Evolutionary conservation across 1,284 basidiomycete genomes (phyloP).

Genomic region (Jaminaea rosea): DNA sequence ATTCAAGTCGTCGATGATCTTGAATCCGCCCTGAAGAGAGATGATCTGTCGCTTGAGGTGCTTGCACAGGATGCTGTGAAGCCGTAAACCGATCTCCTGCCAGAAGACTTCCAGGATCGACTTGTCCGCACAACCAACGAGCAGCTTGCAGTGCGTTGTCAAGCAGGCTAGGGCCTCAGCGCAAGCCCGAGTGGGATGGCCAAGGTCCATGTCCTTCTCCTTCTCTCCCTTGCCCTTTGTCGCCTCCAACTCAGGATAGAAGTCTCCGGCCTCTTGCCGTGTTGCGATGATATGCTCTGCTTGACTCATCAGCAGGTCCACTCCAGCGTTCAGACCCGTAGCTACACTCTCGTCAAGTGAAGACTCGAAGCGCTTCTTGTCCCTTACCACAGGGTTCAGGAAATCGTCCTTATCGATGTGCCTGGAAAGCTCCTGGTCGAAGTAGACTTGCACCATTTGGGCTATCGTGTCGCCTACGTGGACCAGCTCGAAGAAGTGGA

Average conservation of each 20-base stretch:
- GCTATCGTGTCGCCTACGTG: slow-evolving; percentile 96
- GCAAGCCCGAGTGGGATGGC: slow-evolving; percentile 73
- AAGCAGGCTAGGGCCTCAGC: slow-evolving; percentile 74
- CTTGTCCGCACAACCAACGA: slow-evolving; percentile 86
- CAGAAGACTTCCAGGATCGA: slow-evolving; percentile 96
- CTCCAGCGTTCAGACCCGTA: slow-evolving; percentile 81
- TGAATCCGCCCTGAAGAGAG: slow-evolving; percentile 82
- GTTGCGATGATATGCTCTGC: slow-evolving; percentile 85
- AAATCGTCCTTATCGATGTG: slow-evolving; percentile 65
- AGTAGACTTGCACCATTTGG: slow-evolving; percentile 94
- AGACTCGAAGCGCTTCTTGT: slow-evolving; percentile 93
- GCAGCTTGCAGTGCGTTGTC: slow-evolving; percentile 75
- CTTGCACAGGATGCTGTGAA: slow-evolving; percentile 88
- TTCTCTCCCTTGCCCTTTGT: too few relatives aligned
- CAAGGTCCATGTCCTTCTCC: slow-evolving; percentile 26
- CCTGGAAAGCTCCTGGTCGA: slow-evolving; percentile 71
- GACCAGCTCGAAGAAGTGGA: slow-evolving; percentile 95
- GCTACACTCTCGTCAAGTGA: slow-evolving; percentile 86
- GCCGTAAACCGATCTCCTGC: slow-evolving; percentile 84
- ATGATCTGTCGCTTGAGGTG: slow-evolving; percentile 96
- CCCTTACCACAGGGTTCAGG: slow-evolving; percentile 79
- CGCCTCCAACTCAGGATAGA: too few relatives aligned
- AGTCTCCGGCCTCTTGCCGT: slow-evolving; percentile 74
- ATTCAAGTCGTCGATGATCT: slow-evolving; percentile 91
- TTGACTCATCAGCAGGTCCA: slow-evolving; percentile 92